phyloP scores from a whole-genome alignment of 2,329 filamentous ascomycete species.

The Cryphonectria japonica region DNA sequence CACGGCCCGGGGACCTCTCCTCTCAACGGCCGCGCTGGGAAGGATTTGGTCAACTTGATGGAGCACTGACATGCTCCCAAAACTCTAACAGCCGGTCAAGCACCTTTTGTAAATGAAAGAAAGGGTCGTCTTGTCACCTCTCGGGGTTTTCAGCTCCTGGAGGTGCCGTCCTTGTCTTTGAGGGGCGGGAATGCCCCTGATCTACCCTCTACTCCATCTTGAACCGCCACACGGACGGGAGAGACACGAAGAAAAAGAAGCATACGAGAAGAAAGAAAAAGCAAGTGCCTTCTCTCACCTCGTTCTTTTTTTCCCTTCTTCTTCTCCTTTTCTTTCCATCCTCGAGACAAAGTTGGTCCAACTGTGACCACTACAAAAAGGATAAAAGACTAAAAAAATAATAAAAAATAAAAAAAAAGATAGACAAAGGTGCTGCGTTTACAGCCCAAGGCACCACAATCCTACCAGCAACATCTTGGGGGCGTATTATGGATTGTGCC shows the following conservation, averaged over 20 bases:
- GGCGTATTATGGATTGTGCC: not conserved
- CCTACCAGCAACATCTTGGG: not conserved
- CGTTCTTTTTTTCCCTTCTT: too few species aligned
- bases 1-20: slow-evolving; percentile 1
- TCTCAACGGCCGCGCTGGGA: not conserved
- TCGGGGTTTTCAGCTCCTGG: not conserved
- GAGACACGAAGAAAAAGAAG: not conserved
- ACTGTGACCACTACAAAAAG: not conserved
- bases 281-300: not conserved
- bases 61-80: not conserved
- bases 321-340: too few species aligned
- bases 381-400: not conserved
- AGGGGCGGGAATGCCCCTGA: not conserved
- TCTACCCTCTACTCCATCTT: not conserved
- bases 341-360: not conserved
- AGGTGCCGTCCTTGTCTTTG: not conserved
- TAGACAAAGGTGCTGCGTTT: not conserved
- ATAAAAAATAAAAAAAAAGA: too few species aligned
- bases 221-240: not conserved
- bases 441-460: not conserved
- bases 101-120: not conserved
- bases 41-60: not conserved
- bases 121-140: not conserved
- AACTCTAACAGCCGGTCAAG: not conserved
- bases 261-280: not conserved